Conservation (phyloP, 2,329 filamentous ascomycete species). For the Emergomyces orientalis region DNA sequence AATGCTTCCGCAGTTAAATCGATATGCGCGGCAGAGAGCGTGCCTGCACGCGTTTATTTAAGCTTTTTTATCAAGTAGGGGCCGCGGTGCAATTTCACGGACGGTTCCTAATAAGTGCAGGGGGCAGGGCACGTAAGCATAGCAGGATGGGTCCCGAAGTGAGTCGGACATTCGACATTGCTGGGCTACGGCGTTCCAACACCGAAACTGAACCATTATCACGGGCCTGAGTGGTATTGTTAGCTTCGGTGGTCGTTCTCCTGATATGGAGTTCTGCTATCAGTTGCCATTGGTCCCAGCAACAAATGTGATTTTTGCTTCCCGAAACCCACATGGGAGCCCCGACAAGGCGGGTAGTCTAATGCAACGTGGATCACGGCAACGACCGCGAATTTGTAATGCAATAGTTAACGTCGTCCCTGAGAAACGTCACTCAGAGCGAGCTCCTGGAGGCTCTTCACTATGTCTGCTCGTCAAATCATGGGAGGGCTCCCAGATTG, state of each 20-base stretch:
- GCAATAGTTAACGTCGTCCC: not conserved
- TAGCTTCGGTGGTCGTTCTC: not conserved
- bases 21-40: not conserved
- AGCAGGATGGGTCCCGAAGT: not conserved
- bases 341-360: not conserved
- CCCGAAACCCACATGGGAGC: not conserved
- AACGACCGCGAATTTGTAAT: not conserved
- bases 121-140: not conserved
- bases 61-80: not conserved
- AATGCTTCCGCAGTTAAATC: not conserved
- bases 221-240: not conserved
- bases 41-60: not conserved
- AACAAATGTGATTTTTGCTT: not conserved
- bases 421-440: not conserved
- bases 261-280: not conserved
- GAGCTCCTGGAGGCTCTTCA: too few relatives aligned
- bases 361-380: not conserved
- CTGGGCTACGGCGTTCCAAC: not conserved
- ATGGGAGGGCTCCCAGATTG: not conserved
- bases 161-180: not conserved
- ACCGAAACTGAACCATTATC: not conserved
- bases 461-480: not conserved
- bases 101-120: not conserved
- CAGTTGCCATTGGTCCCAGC: not conserved
- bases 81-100: not conserved